Base-by-base conservation (phyloP, 331 rosid genomes). In the Spiraea crenata region DNA sequence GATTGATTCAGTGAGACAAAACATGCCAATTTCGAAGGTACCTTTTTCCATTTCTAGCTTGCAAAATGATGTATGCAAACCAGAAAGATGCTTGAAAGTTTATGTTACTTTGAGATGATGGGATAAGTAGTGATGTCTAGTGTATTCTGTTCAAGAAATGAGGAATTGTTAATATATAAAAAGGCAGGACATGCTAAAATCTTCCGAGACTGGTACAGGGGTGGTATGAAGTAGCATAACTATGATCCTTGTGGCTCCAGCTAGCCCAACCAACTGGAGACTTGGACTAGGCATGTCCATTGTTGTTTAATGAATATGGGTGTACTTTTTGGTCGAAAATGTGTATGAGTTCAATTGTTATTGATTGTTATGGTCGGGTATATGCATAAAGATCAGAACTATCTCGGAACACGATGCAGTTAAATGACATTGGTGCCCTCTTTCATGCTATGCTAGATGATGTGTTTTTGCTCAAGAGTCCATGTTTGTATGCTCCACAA, bases 1-100 rank as follows among this genome's bases (percentile, higher is more conserved):
- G 69, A 82, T 91, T 68, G 87, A 89, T 70, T 86, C 97, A 37
- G 87, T 91, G 74, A 89, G 97, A 73, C 77, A 83, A 82, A 95
- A 84, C 81, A 88, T 95, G 92, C 97, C 99, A 74, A 81, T 95
- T 74, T 83, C 90, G 17, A 70, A 82, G 95, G 99, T 87, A 86
- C 76, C 38, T 74, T 52, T 42, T 55, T 6, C 60, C 19, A 45
- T 46, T 15, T 56, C 57, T 45, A 69, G 42, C 17, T 49, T 20
- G 63, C 51, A 50, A 49, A 10, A 51, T 17, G 25, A 44, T 20
- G 49, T 59, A 44, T 20, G 49, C 49, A 41, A 9, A 6, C 35
- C 34, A 54, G 34, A 50, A 17, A n/a, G 15, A 15, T 11, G 42
- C 1, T 31, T 40, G 41, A 41, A 72, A 47, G 16, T 39, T 45